Evolutionary conservation across 1,284 basidiomycete species (phyloP), one percentile per base, ranked within the genome.

Genomic region (Trichosporon coremiiforme): DNA sequence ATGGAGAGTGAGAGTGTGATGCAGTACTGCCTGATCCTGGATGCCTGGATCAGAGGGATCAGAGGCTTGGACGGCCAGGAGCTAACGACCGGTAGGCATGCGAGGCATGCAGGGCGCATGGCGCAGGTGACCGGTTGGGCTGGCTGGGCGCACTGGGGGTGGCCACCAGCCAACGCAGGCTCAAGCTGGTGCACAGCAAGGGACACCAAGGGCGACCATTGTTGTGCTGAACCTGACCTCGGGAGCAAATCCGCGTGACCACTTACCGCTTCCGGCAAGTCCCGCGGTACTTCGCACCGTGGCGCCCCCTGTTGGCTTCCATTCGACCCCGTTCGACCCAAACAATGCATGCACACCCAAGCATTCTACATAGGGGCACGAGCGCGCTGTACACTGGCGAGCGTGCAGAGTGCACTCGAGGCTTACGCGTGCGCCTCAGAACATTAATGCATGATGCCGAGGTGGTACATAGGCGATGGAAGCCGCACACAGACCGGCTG

Each of bases 211-310:
- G 25, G 25, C 13, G 57, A 17, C 57, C 29, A 22, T 60, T 60
- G 57, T 60, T 60, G 57, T 60, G 57, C 15, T 20, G 15, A 33
- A n/a, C 13, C 55, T 31, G 25, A 31, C 17, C 17, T n/a, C 57
- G 57, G 57, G 57, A 7, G 29, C 57, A 60, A 60, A 60, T 60
- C 57, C 31, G 57, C 57, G 57, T 33, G 29, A 15, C 29, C 17
- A 50, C 45, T 64, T 68, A 29, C 67, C 67, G 12, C 62, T 17
- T 64, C 25, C 2, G 62, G 67, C 31, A 64, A 68, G 31, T 31
- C 47, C 62, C 33, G 45, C 62, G 60, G 62, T 50, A 50, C 29
- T 64, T 63, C 57, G 45, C 20, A 29, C 62, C 62, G 67, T 64
- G 67, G 67, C 67, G 47, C 36, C 67, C 33, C 50, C 41, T 12